Percentiles rank a stretch among this genome's conserved stretches.
Evolutionary conservation across 1,284 basidiomycete species (phyloP).

Genomic region (Inonotus obliquus): DNA sequence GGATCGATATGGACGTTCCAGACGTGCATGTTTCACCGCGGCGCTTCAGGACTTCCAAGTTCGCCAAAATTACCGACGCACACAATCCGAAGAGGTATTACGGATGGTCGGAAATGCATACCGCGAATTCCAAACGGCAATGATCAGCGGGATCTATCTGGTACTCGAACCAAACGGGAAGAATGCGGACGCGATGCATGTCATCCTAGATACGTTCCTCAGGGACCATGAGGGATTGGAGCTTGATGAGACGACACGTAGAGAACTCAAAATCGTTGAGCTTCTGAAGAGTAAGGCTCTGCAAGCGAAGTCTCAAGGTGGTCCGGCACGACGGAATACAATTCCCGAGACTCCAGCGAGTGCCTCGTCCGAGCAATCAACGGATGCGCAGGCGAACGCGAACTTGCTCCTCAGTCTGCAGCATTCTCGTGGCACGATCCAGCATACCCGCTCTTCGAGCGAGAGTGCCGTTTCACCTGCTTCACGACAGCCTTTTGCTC

Average conservation of each 20-base stretch:
- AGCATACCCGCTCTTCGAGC: constrained; percentile 32
- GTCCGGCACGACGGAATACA: constrained; percentile 14
- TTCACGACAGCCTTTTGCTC: neutral
- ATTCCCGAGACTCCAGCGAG: constrained; percentile 19
- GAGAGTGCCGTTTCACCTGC: constrained; percentile 13
- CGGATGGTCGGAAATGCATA: constrained; percentile 75
- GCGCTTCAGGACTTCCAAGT: constrained; percentile 73
- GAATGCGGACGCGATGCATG: constrained; percentile 65
- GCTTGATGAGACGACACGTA: constrained; percentile 73
- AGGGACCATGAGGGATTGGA: constrained; percentile 62
- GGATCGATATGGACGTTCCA: constrained; percentile 71
- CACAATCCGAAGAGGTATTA: constrained; percentile 54
- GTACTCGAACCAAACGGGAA: constrained; percentile 70
- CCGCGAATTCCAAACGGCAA: constrained; percentile 79
- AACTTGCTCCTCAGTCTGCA: constrained; percentile 50
- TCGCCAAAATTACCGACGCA: constrained; percentile 59
- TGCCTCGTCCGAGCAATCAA: constrained; percentile 25
- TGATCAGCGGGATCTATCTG: constrained; percentile 82
- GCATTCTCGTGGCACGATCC: constrained; percentile 30
- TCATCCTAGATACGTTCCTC: constrained; percentile 73
- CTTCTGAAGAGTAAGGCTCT: constrained; percentile 67
- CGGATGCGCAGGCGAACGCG: constrained; percentile 34
- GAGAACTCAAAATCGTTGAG: constrained; percentile 77
- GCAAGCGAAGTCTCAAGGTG: constrained; percentile 41
- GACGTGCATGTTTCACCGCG: constrained; percentile 75